These are phyloP conservation scores for Tanacetum coccineum DNA, from an alignment of 129 eudicot genomes.

Conservation along the genomic window DNA sequence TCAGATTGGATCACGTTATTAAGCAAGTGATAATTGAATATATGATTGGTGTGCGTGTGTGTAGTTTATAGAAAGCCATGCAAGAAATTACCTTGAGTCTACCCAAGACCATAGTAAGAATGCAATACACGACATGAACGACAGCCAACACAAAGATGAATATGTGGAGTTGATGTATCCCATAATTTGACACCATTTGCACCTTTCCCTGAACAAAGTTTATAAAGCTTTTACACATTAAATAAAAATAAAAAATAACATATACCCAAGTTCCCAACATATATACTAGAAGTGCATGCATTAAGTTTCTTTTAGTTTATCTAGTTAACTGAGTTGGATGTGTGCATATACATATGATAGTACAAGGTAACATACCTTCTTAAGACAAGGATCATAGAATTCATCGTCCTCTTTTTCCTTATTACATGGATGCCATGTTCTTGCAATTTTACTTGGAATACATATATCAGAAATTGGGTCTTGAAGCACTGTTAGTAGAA, in stretches of 20 bases:
- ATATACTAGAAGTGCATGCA: too few relatives aligned
- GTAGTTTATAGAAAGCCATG: background rate
- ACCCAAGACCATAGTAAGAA: constrained; percentile 54
- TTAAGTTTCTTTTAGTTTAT: too few relatives aligned
- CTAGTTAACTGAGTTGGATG: too few relatives aligned
- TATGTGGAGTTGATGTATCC: constrained; percentile 71
- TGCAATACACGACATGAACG: constrained; percentile 50
- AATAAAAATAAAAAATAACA: too few relatives aligned
- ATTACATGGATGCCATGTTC: constrained; percentile 66
- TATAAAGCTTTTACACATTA: too few relatives aligned
- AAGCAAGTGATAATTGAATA: too few relatives aligned
- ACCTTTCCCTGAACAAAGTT: constrained; percentile 45
- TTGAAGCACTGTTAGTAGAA: constrained; percentile 51
- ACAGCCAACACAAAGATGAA: constrained; percentile 66
- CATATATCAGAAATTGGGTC: constrained; percentile 45
- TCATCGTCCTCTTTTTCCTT: background rate
- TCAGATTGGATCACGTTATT: too few relatives aligned
- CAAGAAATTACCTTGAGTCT: constrained; percentile 44
- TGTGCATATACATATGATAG: too few relatives aligned
- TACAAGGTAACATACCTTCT: constrained; percentile 27
- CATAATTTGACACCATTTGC: constrained; percentile 60
- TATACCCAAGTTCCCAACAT: too few relatives aligned
- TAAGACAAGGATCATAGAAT: constrained; percentile 38
- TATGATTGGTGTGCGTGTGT: background rate
- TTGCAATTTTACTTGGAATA: constrained; percentile 45